Base-by-base conservation (phyloP, 1,284 basidiomycete genomes). In the Cryptococcus sp. region DNA sequence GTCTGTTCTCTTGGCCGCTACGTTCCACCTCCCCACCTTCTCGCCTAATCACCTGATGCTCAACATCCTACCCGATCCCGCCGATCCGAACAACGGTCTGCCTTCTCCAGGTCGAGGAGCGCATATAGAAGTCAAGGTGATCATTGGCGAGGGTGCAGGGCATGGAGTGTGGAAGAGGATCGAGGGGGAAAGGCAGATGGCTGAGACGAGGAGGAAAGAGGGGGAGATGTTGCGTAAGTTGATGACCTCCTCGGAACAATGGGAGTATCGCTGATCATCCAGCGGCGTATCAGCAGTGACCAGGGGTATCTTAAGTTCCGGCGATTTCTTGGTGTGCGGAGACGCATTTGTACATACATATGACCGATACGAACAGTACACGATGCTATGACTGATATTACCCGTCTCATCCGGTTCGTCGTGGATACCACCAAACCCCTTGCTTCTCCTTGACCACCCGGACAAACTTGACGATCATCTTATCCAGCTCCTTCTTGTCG, bases 391-490 rank as follows among this genome's bases (percentile, higher is more conserved):
- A 23, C 25, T 33, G 18, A 19, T 14, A 35, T 14, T 23, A n/a
- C 24, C 21, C 32, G 14, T 24, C 36, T 47, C 51, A 65, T 11
- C 57, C 60, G n/a, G 58, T 63, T 19, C 68, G 49, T 16, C 71
- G 54, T 2, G 71, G 68, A 55, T 65, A 68, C 70, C 68, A 73
- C 68, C 67, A 69, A 14, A 50, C 44, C 34, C 61, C 65, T 24
- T n/a, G 83, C 82, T 32, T 81, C 76, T 86, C 84, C 49, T 83
- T 86, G 33, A 84, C 79, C 3, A 85, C 80, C 40, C 91, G 76
- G 23, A 88, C 86, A 66, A 85, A 87, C 72, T 90, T 94, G 39
- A 88, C 79, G 31, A 94, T 74, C 52, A 94, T 66, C 69, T 84
- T 89, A 63, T 95, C 91, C 39, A 85, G 76, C 58, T 88, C 88